Evolutionary conservation across 1,284 basidiomycete species (phyloP).

Genomic region (Tylopilus sp.): DNA sequence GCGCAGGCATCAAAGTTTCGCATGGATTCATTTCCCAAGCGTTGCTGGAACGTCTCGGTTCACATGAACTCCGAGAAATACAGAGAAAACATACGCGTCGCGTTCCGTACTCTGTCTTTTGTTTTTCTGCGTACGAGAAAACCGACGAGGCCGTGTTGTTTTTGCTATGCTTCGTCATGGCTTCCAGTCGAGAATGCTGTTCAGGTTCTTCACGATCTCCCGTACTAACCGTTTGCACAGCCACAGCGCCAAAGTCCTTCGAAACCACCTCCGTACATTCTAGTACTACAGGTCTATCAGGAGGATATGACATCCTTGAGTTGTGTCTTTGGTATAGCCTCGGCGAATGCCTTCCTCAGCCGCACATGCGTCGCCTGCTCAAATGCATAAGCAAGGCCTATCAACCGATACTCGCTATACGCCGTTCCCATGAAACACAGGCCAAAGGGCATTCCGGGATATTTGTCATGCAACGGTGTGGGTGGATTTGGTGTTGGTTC

Average conservation of each 20-base stretch:
- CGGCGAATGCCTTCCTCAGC: slow-evolving; percentile 26
- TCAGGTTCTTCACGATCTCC: neutral
- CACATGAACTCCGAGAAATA: neutral
- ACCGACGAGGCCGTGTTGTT: slow-evolving; percentile 83
- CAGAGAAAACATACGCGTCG: slow-evolving; percentile 49
- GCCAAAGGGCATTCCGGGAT: slow-evolving; percentile 47
- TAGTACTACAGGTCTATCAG: slow-evolving; percentile 7
- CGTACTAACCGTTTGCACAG: neutral
- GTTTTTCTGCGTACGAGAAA: slow-evolving; percentile 83
- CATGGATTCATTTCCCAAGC: slow-evolving; percentile 87
- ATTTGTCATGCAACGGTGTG: slow-evolving; percentile 30
- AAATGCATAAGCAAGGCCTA: slow-evolving; percentile 49
- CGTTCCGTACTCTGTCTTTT: slow-evolving; percentile 77
- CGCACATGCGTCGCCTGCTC: slow-evolving; percentile 51
- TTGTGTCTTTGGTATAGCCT: slow-evolving; percentile 25
- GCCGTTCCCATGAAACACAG: slow-evolving; percentile 48
- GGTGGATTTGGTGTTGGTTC: slow-evolving; percentile 27
- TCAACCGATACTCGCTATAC: slow-evolving; percentile 46
- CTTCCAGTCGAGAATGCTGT: neutral
- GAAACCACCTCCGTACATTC: neutral
- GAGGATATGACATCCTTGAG: slow-evolving; percentile 17
- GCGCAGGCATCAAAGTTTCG: slow-evolving; percentile 82
- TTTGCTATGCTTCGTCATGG: slow-evolving; percentile 84
- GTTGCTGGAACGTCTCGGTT: slow-evolving; percentile 48
- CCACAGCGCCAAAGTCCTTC: neutral